These are phyloP conservation scores for Malassezia dermatis DNA, from an alignment of 1,284 basidiomycete species.

Conservation along the genomic window DNA sequence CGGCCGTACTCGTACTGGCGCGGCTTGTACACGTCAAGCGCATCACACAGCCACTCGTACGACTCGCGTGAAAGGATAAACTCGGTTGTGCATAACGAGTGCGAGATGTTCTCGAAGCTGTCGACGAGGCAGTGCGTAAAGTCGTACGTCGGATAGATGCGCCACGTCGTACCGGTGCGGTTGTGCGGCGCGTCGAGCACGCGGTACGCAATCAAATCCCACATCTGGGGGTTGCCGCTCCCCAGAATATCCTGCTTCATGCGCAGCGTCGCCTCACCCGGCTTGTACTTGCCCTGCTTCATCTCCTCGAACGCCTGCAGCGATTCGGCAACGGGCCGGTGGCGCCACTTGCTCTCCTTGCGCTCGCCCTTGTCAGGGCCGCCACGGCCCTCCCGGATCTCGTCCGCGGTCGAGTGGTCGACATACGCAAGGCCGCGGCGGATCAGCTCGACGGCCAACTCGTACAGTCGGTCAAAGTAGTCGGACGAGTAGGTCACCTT, in stretches of 20 bases:
- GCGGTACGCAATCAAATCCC: conserved; percentile 95
- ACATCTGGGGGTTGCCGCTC: conserved; percentile 91
- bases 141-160: conserved; percentile 85
- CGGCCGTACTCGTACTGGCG: conserved; percentile 94
- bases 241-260: conserved; percentile 96
- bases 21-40: conserved; percentile 92
- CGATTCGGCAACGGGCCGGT: conserved; percentile 72
- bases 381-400: conserved; percentile 78
- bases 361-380: conserved; percentile 72
- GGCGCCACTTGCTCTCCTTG: conserved; percentile 73
- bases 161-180: conserved; percentile 82
- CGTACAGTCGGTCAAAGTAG: conserved; percentile 81
- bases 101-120: conserved; percentile 97
- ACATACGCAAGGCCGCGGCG: conserved; percentile 85
- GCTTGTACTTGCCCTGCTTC: conserved; percentile 79
- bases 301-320: conserved; percentile 80
- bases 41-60: conserved; percentile 98
- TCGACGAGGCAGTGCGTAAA: conserved; percentile 98
- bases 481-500: conserved; percentile 98
- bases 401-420: conserved; percentile 87
- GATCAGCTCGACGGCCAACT: conserved; percentile 81
- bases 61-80: conserved; percentile 94
- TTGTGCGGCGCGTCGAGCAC: conserved; percentile 85
- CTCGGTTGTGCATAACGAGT: conserved; percentile 93
- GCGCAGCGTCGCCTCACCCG: conserved; percentile 79